Evolutionary conservation across 768 basidiomycete species (phyloP), one percentile per base, ranked within the genome.

Genomic region (Imleria badia): DNA sequence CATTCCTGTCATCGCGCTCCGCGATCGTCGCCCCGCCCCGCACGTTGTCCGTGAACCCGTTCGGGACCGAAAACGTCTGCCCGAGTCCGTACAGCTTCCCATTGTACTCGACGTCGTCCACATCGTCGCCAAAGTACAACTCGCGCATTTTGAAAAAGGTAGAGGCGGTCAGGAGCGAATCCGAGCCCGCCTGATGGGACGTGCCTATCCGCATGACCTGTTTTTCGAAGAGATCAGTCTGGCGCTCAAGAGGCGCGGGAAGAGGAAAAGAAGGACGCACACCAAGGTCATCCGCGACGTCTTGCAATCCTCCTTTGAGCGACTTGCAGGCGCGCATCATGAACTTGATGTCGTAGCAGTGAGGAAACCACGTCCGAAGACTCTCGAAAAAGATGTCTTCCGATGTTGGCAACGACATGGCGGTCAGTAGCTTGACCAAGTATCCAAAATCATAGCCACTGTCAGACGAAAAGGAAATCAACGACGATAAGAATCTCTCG

Each of bases 401-500:
- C 23, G 85, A 85, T 19, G 86, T 85, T 10, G 97, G 97, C 55
- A 98, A 75, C 42, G 94, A 90, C 64, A 87, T 78, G 57, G 83
- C 87, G 22, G 91, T 90, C 47, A 99, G 80, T 39, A 98, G 81
- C 71, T 96, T 97, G 72, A 99, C 85, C 63, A 99, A 90, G 70
- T 98, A 99, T 34, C 97, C 97, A 74, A 99, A 98, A 72, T 99
- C 97, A 73, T 98, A 98, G 45, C 96, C 97, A 72, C 96, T 98
- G 66, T 48, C 60, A 44, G 38, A 42, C 30, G 20, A 35, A 44
- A 45, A 30, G 14, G 17, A 45, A 31, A 38, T 15, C 29, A 42
- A 34, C 6, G 22, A 54, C 30, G 22, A 48, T 52, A 48, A 48
- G 43, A 49, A 41, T 38, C 34, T 13, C 45, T n/a, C n/a, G 43